A percentile compares a stretch with the other conserved stretches of the same genome.
Conservation (phyloP, 2,329 filamentous ascomycete species). For the Xylariomycetidae sp. region DNA sequence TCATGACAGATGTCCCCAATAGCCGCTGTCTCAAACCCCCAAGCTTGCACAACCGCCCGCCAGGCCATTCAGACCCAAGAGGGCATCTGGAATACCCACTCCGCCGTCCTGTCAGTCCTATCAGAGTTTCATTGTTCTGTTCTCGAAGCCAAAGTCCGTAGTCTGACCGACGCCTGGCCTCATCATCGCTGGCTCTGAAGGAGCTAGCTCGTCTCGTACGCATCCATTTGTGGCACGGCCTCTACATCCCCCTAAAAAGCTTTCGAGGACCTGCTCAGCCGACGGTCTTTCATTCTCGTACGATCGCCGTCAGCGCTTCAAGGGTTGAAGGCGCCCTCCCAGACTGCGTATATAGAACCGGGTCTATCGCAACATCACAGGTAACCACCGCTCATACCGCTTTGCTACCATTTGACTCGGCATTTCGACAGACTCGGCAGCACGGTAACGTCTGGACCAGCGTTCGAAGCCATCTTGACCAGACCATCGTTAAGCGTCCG, state of each 20-base stretch:
- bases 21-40: constrained; percentile 25
- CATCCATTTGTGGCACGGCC: constrained; percentile 17
- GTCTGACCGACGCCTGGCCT: constrained; percentile 21
- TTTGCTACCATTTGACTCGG: too few relatives aligned
- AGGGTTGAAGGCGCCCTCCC: constrained; percentile 15
- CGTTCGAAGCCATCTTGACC: too few relatives aligned
- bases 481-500: too few relatives aligned
- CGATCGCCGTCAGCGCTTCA: constrained; percentile 26
- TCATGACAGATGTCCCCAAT: constrained; percentile 19
- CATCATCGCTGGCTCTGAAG: constrained; percentile 14
- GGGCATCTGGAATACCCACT: constrained; percentile 21
- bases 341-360: too few relatives aligned
- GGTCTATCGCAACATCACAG: too few relatives aligned
- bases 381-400: too few relatives aligned
- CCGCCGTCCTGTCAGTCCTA: constrained; percentile 14
- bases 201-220: constrained; percentile 12
- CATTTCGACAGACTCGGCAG: too few relatives aligned
- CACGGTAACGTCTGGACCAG: too few relatives aligned
- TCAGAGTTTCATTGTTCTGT: constrained; percentile 18
- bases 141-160: constrained; percentile 21
- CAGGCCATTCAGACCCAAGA: constrained; percentile 18
- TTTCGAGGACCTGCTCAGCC: constrained; percentile 16
- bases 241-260: constrained; percentile 19
- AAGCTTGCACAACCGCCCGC: constrained; percentile 24
- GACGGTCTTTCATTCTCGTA: constrained; percentile 24